These are phyloP conservation scores for Quercus aquifolioides DNA, from an alignment of 306 rosid genomes.

Conservation along the genomic window DNA sequence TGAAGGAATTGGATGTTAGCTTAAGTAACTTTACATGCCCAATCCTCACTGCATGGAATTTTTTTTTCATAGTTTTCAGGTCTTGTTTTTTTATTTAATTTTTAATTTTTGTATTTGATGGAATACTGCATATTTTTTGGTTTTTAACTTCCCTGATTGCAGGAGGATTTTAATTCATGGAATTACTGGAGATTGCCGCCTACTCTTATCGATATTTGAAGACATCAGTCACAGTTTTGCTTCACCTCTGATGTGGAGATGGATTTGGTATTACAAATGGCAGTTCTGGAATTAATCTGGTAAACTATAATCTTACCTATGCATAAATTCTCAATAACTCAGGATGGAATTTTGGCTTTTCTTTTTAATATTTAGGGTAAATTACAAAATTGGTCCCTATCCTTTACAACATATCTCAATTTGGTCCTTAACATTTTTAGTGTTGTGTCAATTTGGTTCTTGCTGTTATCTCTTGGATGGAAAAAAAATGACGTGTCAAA, in stretches of 20 bases:
- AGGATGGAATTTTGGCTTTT: neutral
- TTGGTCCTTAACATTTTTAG: too few relatives aligned
- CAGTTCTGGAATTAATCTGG: slow-evolving; percentile 28
- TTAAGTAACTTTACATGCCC: neutral
- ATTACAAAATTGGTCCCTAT: too few relatives aligned
- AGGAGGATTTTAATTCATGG: slow-evolving; percentile 97
- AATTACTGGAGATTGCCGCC: slow-evolving; percentile 89
- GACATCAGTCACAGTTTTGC: slow-evolving; percentile 7
- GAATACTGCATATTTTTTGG: neutral
- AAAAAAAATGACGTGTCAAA: too few relatives aligned
- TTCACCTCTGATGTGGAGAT: slow-evolving; percentile 17
- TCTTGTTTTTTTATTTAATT: neutral
- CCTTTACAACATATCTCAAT: too few relatives aligned
- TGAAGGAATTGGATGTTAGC: neutral
- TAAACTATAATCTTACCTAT: slow-evolving; percentile 28
- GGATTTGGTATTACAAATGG: slow-evolving; percentile 22
- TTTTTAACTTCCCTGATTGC: slow-evolving; percentile 24
- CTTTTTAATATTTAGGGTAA: neutral
- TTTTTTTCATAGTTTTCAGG: neutral
- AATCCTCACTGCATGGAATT: neutral
- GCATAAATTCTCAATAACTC: slow-evolving; percentile 1
- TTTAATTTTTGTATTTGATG: neutral
- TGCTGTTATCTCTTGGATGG: too few relatives aligned
- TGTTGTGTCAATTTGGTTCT: too few relatives aligned
- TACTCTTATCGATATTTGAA: slow-evolving; percentile 41